Evolutionary conservation across 495 filamentous ascomycete species (phyloP).

Genomic region (Daldinia decipiens): DNA sequence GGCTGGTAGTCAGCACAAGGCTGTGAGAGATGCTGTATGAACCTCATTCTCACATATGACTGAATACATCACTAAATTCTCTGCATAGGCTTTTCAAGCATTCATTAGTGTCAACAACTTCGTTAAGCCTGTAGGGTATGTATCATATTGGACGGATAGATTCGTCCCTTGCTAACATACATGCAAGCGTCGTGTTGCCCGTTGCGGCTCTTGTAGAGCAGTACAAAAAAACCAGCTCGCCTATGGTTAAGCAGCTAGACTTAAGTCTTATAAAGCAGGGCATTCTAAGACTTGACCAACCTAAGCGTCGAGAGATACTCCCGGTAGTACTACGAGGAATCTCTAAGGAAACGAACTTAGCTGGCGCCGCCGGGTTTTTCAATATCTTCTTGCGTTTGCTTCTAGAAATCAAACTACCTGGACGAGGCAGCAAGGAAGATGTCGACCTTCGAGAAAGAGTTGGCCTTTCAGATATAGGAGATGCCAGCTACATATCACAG

Average conservation of each 20-base stretch:
- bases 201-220: slow-evolving; percentile 85
- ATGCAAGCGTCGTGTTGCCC: slow-evolving; percentile 76
- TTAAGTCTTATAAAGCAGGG: slow-evolving; percentile 89
- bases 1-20: slow-evolving; percentile 77
- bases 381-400: slow-evolving; percentile 83
- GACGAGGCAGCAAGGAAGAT: slow-evolving; percentile 82
- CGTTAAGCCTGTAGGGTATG: slow-evolving; percentile 56
- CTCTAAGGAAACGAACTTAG: slow-evolving; percentile 68
- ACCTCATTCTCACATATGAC: not conserved
- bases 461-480: slow-evolving; percentile 68
- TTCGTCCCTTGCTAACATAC: slow-evolving; percentile 6
- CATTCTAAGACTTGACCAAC: slow-evolving; percentile 70
- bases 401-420: slow-evolving; percentile 74
- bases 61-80: slow-evolving; percentile 28
- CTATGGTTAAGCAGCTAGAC: slow-evolving; percentile 88
- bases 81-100: slow-evolving; percentile 43
- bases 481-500: slow-evolving; percentile 76
- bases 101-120: slow-evolving; percentile 55
- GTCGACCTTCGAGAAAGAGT: slow-evolving; percentile 69
- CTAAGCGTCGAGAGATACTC: slow-evolving; percentile 66
- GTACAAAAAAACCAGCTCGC: slow-evolving; percentile 78
- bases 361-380: slow-evolving; percentile 78
- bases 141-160: not conserved
- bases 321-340: slow-evolving; percentile 79
- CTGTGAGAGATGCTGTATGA: slow-evolving; percentile 67